A percentile compares a stretch with the other conserved stretches of the same genome.
Conservation (phyloP, 495 filamentous ascomycete genomes). For the Penicillium chermesinum region DNA sequence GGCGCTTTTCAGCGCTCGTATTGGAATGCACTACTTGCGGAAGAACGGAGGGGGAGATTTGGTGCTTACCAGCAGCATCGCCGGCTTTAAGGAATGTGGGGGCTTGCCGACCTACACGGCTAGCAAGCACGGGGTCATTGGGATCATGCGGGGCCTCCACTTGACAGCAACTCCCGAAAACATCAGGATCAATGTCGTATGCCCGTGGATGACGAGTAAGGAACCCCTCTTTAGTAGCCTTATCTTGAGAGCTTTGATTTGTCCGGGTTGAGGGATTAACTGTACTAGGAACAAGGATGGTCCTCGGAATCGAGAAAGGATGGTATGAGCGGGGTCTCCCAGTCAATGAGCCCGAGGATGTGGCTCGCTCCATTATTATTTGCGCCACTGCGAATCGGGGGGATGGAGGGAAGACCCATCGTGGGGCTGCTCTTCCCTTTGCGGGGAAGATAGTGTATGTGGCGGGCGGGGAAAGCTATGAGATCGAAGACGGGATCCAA, state of each 20-base stretch:
- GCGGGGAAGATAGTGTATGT: slow-evolving; percentile 43
- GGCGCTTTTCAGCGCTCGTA: slow-evolving; percentile 41
- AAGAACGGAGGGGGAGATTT: slow-evolving; percentile 29
- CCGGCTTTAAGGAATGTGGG: slow-evolving; percentile 44
- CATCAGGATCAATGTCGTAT: slow-evolving; percentile 48
- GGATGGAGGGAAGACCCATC: slow-evolving; percentile 16
- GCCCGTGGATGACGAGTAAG: slow-evolving; percentile 50
- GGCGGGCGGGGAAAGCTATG: slow-evolving; percentile 44
- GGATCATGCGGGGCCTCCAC: slow-evolving; percentile 43
- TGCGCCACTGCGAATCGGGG: slow-evolving; percentile 35
- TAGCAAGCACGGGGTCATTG: slow-evolving; percentile 46
- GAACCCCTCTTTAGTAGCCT: slow-evolving; percentile 32
- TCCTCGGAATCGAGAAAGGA: slow-evolving; percentile 32
- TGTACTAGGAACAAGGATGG: slow-evolving; percentile 15
- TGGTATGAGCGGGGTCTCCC: slow-evolving; percentile 45
- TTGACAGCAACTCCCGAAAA: slow-evolving; percentile 31
- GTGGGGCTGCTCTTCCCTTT: slow-evolving; percentile 24
- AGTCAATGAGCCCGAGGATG: slow-evolving; percentile 38
- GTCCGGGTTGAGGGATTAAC: too few species aligned
- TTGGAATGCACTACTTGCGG: slow-evolving; percentile 34
- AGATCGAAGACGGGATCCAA: slow-evolving; percentile 43
- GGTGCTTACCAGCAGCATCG: slow-evolving; percentile 30
- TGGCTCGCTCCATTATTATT: slow-evolving; percentile 29
- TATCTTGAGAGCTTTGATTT: too few species aligned
- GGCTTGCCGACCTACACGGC: slow-evolving; percentile 45